Conservation (phyloP, 768 basidiomycete genomes). For the Boletus sensibilis region DNA sequence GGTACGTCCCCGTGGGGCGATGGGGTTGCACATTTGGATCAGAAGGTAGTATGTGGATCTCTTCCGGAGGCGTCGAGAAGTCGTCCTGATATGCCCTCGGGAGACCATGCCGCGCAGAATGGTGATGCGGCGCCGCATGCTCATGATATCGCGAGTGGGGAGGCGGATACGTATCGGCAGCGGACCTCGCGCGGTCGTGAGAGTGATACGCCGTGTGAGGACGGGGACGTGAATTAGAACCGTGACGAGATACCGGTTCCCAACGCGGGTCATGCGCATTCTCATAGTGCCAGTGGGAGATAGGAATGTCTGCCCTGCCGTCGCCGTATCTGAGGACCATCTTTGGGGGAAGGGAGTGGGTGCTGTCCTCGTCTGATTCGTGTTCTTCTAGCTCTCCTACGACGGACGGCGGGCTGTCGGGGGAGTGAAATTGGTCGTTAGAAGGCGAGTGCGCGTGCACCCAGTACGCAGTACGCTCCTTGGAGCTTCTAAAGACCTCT, state of each 20-base stretch:
- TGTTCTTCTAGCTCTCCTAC: slow-evolving; percentile 39
- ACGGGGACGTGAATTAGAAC: slow-evolving; percentile 26
- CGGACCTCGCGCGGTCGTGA: slow-evolving; percentile 40
- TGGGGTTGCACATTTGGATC: slow-evolving; percentile 38
- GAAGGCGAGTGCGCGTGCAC: slow-evolving; percentile 45
- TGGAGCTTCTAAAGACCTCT: slow-evolving; percentile 55
- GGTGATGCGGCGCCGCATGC: slow-evolving; percentile 9
- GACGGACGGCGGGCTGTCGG: slow-evolving; percentile 53
- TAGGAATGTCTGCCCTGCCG: slow-evolving; percentile 62
- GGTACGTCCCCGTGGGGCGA: slow-evolving; percentile 29
- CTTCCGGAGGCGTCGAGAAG: slow-evolving; percentile 46
- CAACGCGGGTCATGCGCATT: slow-evolving; percentile 14
- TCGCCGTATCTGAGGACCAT: slow-evolving; percentile 71
- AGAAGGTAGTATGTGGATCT: slow-evolving; percentile 63
- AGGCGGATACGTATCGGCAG: slow-evolving; percentile 30
- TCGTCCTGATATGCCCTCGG: slow-evolving; percentile 21
- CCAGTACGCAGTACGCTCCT: slow-evolving; percentile 66
- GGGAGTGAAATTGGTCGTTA: slow-evolving; percentile 48
- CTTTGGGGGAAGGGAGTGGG: slow-evolving; percentile 57
- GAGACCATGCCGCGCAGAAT: slow-evolving; percentile 17
- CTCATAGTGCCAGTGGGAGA: slow-evolving; percentile 45
- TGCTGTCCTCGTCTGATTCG: slow-evolving; percentile 43
- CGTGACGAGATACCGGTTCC: slow-evolving; percentile 16
- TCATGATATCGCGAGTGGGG: slow-evolving; percentile 33
- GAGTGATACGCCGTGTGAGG: slow-evolving; percentile 33